Percentiles rank a stretch among this genome's conserved stretches.
Evolutionary conservation across 1,284 basidiomycete genomes (phyloP).

Genomic region (Laetiporus sulphureus): DNA sequence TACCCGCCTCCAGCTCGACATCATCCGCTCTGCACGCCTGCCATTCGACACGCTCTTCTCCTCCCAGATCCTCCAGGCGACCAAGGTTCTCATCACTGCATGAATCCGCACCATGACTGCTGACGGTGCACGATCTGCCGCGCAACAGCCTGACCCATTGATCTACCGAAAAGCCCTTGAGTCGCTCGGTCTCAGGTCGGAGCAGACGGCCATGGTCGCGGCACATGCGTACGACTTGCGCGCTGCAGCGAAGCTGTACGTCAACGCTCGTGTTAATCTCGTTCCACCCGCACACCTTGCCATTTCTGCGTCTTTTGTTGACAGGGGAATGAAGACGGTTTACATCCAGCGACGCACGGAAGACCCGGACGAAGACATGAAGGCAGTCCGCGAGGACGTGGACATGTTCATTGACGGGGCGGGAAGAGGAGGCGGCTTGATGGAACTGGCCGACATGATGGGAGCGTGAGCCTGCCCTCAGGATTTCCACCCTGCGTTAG

Average conservation of each 20-base stretch:
- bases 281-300: background rate
- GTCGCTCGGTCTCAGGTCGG: background rate
- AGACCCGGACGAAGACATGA: slow-evolving; percentile 5
- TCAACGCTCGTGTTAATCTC: background rate
- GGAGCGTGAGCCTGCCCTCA: no score
- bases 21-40: slow-evolving; percentile 11
- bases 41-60: slow-evolving; percentile 6
- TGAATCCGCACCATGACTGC: no score
- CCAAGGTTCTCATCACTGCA: slow-evolving; percentile 1
- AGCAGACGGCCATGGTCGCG: slow-evolving; percentile 5
- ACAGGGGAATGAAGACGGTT: slow-evolving; percentile 2
- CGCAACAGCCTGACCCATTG: slow-evolving; percentile 3
- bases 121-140: no score
- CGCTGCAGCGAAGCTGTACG: slow-evolving; percentile 4
- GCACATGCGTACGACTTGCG: slow-evolving; percentile 6
- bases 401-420: slow-evolving; percentile 4
- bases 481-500: no score
- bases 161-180: slow-evolving; percentile 2
- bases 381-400: background rate
- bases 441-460: background rate
- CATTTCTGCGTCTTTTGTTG: background rate
- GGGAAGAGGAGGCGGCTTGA: background rate
- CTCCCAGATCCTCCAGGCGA: slow-evolving; percentile 3
- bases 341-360: slow-evolving; percentile 1
- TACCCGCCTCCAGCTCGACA: slow-evolving; percentile 9